phyloP scores from a whole-genome alignment of 179 eudicot species.

The Beta lomatogona region DNA sequence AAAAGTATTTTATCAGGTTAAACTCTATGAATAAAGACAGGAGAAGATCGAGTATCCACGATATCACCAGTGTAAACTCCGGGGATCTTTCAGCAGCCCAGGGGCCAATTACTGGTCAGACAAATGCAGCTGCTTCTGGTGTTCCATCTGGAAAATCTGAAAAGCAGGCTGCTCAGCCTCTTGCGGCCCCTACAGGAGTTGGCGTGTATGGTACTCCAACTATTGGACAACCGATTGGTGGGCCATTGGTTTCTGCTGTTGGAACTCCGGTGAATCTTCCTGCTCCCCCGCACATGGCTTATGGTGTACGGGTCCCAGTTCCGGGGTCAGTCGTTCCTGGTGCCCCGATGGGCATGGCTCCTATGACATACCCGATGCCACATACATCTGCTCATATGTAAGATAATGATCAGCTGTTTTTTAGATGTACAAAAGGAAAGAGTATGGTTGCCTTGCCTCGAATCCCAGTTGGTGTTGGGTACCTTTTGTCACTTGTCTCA shows the following conservation, averaged over 20 bases:
- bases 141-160: conserved; percentile 47
- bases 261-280: conserved; percentile 80
- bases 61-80: conserved; percentile 70
- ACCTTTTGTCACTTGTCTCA: conserved; percentile 2
- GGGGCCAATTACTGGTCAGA: conserved; percentile 82
- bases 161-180: conserved; percentile 46
- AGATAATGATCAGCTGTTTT: conserved; percentile 7
- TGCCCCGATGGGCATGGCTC: conserved; percentile 62
- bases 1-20: conserved; percentile 77
- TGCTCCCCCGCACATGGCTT: conserved; percentile 60
- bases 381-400: conserved; percentile 63
- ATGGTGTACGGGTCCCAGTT: conserved; percentile 59
- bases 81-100: conserved; percentile 58
- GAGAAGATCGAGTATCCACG: conserved; percentile 95
- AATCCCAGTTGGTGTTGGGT: conserved; percentile 5
- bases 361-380: conserved; percentile 59
- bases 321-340: conserved; percentile 62
- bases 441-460: conserved; percentile 14
- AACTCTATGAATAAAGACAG: conserved; percentile 95
- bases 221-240: conserved; percentile 73
- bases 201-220: conserved; percentile 60
- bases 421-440: conserved; percentile 17
- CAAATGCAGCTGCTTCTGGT: conserved; percentile 40
- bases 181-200: conserved; percentile 39
- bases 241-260: conserved; percentile 62